A percentile compares a stretch with the other conserved stretches of the same genome.
Conservation (phyloP, 345 rosid species). For the Mangifera indica region DNA sequence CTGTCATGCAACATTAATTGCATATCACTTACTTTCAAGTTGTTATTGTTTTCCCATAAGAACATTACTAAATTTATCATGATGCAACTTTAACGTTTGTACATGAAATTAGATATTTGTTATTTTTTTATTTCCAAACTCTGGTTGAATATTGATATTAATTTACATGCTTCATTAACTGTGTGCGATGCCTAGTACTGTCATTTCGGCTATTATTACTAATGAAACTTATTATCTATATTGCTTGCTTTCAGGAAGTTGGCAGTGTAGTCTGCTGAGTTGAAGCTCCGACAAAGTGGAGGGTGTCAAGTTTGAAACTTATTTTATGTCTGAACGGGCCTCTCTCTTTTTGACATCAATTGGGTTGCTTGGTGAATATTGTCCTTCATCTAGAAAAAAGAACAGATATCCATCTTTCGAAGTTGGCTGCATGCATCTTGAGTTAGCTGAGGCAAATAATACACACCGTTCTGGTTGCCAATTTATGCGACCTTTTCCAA, state of each 20-base stretch:
- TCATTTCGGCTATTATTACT: too few species aligned
- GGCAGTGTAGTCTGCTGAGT: conserved; percentile 46
- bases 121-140: not conserved
- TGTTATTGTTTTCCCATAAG: too few species aligned
- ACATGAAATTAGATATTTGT: not conserved
- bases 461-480: conserved; percentile 25
- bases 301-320: conserved; percentile 48
- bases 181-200: too few species aligned
- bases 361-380: conserved; percentile 83
- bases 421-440: conserved; percentile 59
- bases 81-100: not conserved
- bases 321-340: conserved; percentile 93
- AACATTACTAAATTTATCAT: too few species aligned
- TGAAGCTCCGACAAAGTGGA: conserved; percentile 52
- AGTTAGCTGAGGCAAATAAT: conserved; percentile 25
- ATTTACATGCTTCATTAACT: too few species aligned
- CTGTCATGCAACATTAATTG: not conserved
- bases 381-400: conserved; percentile 68
- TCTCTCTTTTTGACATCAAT: conserved; percentile 56
- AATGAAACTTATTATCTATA: not conserved
- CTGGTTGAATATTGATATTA: not conserved
- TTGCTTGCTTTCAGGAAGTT: conserved; percentile 41
- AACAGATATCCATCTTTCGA: conserved; percentile 31
- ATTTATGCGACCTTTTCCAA: conserved; percentile 36
- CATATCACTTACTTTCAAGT: not conserved